phyloP scores from a whole-genome alignment of 169 alveolate species.

The Eimeria sp. region DNA sequence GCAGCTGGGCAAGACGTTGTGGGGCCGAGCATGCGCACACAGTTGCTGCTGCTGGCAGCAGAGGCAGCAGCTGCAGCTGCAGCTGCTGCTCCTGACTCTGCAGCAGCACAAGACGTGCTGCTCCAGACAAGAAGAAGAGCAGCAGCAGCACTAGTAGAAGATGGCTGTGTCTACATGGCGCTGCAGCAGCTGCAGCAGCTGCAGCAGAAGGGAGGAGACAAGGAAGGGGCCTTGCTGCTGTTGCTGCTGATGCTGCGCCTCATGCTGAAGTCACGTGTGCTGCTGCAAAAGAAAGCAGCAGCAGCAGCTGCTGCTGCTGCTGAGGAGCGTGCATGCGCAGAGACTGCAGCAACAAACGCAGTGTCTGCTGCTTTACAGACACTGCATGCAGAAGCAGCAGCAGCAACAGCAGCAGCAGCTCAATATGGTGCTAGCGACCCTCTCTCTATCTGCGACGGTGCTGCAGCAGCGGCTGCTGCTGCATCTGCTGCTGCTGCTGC shows the following conservation, averaged over 20 bases:
- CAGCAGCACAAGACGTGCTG: constrained; percentile 33
- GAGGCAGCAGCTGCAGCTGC: constrained; percentile 65
- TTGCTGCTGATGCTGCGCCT: constrained; percentile 67
- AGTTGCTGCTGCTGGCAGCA: constrained; percentile 56
- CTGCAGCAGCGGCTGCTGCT: constrained; percentile 40
- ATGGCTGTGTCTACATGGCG: constrained; percentile 46
- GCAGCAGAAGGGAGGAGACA: constrained; percentile 46
- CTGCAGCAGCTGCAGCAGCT: constrained; percentile 72
- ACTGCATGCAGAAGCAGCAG: constrained; percentile 47
- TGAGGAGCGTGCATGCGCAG: background rate
- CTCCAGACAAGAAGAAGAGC: constrained; percentile 55
- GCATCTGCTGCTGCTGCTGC: background rate
- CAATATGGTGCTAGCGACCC: constrained; percentile 5
- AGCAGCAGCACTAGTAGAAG: constrained; percentile 63
- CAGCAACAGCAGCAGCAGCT: constrained; percentile 64
- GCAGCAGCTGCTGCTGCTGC: constrained; percentile 47
- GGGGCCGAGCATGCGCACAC: constrained; percentile 19
- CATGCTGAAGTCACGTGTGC: constrained; percentile 71
- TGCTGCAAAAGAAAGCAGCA: constrained; percentile 22
- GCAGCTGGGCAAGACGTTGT: constrained; percentile 43
- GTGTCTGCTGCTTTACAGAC: background rate
- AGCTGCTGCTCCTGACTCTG: constrained; percentile 29
- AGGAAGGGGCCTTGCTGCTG: constrained; percentile 50
- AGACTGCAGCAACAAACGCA: background rate
- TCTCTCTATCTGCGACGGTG: background rate